phyloP scores from a whole-genome alignment of 345 rosid species.

The Bruguiera sexangula region DNA sequence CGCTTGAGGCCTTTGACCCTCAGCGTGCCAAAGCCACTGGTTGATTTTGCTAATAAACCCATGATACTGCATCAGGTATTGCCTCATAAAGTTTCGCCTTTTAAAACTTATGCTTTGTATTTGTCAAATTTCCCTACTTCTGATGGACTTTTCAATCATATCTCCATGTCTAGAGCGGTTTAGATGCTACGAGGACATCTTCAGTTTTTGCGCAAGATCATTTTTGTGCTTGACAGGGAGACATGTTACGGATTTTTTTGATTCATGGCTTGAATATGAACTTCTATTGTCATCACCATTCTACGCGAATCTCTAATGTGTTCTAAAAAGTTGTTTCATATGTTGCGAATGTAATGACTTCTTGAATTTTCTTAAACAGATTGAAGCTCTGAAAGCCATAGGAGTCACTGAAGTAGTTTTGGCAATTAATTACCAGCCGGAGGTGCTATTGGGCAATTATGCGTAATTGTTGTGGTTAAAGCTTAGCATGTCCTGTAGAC shows the following conservation, averaged over 20 bases:
- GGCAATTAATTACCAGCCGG: conserved; percentile 97
- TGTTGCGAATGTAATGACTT: neutral
- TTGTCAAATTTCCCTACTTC: neutral
- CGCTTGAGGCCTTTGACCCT: conserved; percentile 97
- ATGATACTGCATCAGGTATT: conserved; percentile 97
- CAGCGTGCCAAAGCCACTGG: conserved; percentile 93
- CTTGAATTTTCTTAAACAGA: conserved; percentile 35
- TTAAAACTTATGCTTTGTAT: neutral
- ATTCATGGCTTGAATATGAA: no score
- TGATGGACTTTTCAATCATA: no score
- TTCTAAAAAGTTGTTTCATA: no score
- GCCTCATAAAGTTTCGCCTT: neutral
- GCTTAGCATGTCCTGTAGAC: neutral
- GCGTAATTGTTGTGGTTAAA: neutral
- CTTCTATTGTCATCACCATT: no score
- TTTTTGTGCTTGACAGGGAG: no score
- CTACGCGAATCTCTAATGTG: neutral
- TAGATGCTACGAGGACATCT: no score
- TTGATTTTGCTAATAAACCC: conserved; percentile 95
- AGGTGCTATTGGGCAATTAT: conserved; percentile 36
- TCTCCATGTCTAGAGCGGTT: no score
- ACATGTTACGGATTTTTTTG: no score
- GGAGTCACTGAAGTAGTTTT: conserved; percentile 95
- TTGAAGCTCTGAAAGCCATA: conserved; percentile 89
- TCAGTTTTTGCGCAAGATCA: no score